A percentile compares a stretch with the other conserved stretches of the same genome.
Conservation (phyloP, 331 rosid genomes). For the Rhamnella rubrinervis region DNA sequence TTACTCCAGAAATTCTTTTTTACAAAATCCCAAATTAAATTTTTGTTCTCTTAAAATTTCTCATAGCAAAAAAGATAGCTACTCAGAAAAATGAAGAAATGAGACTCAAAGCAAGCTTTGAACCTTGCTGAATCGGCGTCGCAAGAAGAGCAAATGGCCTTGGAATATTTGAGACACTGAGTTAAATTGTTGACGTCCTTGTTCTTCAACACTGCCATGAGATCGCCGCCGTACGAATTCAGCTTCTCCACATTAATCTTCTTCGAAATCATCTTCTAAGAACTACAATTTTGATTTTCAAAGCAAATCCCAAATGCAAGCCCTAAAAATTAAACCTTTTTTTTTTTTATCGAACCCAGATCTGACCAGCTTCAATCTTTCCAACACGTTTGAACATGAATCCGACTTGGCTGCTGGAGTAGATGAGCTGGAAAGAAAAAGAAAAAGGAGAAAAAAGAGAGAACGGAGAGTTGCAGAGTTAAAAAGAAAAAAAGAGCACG, state of each 20-base stretch:
- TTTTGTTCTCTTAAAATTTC: not conserved
- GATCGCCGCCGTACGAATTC: slow-evolving; percentile 52
- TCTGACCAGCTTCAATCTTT: too few relatives aligned
- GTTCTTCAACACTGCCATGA: slow-evolving; percentile 48
- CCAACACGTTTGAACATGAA: too few relatives aligned
- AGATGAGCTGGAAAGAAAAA: too few relatives aligned
- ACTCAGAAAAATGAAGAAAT: not conserved
- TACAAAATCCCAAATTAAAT: not conserved
- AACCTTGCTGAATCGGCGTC: slow-evolving; percentile 42
- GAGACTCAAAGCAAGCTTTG: slow-evolving; percentile 52
- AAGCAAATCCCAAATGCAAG: too few relatives aligned
- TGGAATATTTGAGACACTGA: slow-evolving; percentile 38
- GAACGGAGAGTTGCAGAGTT: too few relatives aligned
- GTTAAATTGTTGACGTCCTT: slow-evolving; percentile 42
- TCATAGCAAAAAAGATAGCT: not conserved
- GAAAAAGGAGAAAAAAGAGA: too few relatives aligned
- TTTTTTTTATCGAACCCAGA: too few relatives aligned
- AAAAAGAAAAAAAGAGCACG: too few relatives aligned
- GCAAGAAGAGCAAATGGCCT: slow-evolving; percentile 50
- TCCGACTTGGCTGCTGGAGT: too few relatives aligned
- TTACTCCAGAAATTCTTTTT: too few relatives aligned
- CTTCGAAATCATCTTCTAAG: slow-evolving; percentile 25
- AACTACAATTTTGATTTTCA: too few relatives aligned
- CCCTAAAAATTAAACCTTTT: too few relatives aligned
- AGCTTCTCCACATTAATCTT: slow-evolving; percentile 42